Conservation (phyloP, 2,329 filamentous ascomycete genomes). For the Fonsecaea monophora region DNA sequence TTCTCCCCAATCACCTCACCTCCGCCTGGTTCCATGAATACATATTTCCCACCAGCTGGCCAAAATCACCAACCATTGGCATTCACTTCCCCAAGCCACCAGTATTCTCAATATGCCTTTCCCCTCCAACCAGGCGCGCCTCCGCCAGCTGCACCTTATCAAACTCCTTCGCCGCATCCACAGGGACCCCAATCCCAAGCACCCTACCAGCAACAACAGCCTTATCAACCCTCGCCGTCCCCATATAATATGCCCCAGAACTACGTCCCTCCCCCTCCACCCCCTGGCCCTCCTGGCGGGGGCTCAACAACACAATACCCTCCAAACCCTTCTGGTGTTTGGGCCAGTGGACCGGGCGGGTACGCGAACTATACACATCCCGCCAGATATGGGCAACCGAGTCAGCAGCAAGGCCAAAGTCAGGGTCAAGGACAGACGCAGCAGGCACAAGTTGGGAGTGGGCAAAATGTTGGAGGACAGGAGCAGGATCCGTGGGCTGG, state of each 20-base stretch:
- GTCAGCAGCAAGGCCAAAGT: slow-evolving; percentile 43
- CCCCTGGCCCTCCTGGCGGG: slow-evolving; percentile 65
- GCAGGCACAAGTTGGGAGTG: slow-evolving; percentile 23
- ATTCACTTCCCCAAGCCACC: slow-evolving; percentile 36
- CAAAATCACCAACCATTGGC: slow-evolving; percentile 29
- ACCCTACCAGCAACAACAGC: slow-evolving; percentile 48
- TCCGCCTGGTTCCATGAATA: slow-evolving; percentile 23
- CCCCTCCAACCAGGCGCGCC: slow-evolving; percentile 48
- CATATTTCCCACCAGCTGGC: slow-evolving; percentile 24
- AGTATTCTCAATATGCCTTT: slow-evolving; percentile 34
- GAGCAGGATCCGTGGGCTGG: slow-evolving; percentile 71
- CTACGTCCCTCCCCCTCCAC: slow-evolving; percentile 71
- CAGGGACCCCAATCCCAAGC: slow-evolving; percentile 43
- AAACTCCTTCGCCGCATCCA: slow-evolving; percentile 32
- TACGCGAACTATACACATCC: slow-evolving; percentile 57
- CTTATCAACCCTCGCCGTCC: slow-evolving; percentile 49
- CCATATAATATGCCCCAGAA: slow-evolving; percentile 63
- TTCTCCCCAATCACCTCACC: slow-evolving; percentile 36
- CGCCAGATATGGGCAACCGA: slow-evolving; percentile 48
- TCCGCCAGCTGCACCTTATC: slow-evolving; percentile 41
- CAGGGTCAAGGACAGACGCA: slow-evolving; percentile 24
- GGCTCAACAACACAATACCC: slow-evolving; percentile 61
- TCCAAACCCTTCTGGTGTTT: slow-evolving; percentile 44
- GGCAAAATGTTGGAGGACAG: slow-evolving; percentile 12
- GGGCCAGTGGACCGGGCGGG: slow-evolving; percentile 59